Conservation (phyloP, 2,329 filamentous ascomycete species). For the Beauveria sp. region DNA sequence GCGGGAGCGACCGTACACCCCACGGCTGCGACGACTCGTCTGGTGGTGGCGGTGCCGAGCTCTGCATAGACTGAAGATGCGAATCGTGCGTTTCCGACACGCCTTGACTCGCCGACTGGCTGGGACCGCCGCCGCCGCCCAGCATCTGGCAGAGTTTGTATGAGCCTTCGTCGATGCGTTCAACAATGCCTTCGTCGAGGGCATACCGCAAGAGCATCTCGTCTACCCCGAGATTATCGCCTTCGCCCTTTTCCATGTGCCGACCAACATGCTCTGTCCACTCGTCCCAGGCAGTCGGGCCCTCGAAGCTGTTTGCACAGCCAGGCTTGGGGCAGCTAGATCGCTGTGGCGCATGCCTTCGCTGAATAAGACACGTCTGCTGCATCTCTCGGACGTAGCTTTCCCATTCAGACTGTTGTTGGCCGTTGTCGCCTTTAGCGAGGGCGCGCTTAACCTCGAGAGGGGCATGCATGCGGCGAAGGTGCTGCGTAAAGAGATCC, state of each 20-base stretch:
- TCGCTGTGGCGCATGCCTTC: conserved; percentile 60
- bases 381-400: conserved; percentile 62
- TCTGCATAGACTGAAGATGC: conserved; percentile 3
- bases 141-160: conserved; percentile 9
- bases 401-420: conserved; percentile 56
- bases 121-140: conserved; percentile 9
- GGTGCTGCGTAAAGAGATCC: conserved; percentile 90
- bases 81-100: conserved; percentile 21
- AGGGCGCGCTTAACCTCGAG: conserved; percentile 53
- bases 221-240: conserved; percentile 49
- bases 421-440: conserved; percentile 46
- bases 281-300: conserved; percentile 72
- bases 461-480: conserved; percentile 85
- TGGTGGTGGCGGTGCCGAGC: background rate
- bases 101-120: conserved; percentile 8
- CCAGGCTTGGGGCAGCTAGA: conserved; percentile 66
- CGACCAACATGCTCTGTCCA: conserved; percentile 88
- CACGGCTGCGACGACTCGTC: conserved; percentile 2
- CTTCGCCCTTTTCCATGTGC: conserved; percentile 74
- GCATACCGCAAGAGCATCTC: conserved; percentile 53
- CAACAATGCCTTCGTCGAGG: conserved; percentile 55
- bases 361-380: conserved; percentile 61
- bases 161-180: conserved; percentile 34
- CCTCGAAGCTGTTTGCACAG: conserved; percentile 64
- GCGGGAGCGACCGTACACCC: background rate